Evolutionary conservation across 495 filamentous ascomycete genomes (phyloP).

Genomic region (Penicillium tannophilum): DNA sequence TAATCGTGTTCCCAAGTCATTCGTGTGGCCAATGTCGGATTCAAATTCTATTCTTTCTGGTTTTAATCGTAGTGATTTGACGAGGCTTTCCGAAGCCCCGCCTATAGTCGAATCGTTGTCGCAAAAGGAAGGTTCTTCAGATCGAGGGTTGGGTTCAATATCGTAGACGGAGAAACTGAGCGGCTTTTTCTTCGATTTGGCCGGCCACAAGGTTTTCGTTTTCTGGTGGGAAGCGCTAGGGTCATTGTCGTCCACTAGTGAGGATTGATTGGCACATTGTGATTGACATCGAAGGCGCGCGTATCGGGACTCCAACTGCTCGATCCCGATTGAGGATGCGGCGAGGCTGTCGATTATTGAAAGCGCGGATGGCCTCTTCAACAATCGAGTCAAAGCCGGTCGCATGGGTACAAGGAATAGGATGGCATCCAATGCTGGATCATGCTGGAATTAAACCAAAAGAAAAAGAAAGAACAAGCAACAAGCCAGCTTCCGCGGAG

Average conservation of each 20-base stretch:
- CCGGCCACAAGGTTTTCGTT: neutral
- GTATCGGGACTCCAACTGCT: constrained; percentile 34
- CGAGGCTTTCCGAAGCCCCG: neutral
- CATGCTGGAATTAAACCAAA: constrained; percentile 8
- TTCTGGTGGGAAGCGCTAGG: neutral
- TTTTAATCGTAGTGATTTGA: constrained; percentile 26
- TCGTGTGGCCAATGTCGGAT: constrained; percentile 50
- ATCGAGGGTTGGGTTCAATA: constrained; percentile 21
- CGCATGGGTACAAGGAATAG: constrained; percentile 42
- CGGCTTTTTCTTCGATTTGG: constrained; percentile 16
- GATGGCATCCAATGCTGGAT: constrained; percentile 16
- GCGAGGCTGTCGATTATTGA: constrained; percentile 48
- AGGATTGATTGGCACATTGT: neutral
- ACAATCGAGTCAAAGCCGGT: constrained; percentile 55
- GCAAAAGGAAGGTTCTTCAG: neutral
- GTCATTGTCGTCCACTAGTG: neutral
- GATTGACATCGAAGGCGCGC: constrained; percentile 33
- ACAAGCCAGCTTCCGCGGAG: constrained; percentile 6
- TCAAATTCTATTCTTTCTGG: constrained; percentile 50
- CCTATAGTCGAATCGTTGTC: neutral
- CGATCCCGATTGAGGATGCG: constrained; percentile 40
- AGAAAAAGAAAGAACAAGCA: constrained; percentile 2
- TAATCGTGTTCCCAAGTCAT: constrained; percentile 43
- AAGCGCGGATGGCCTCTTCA: constrained; percentile 55
- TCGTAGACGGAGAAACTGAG: constrained; percentile 36